Evolutionary conservation across 2,329 filamentous ascomycete genomes (phyloP), one percentile per base, ranked within the genome.

Genomic region (Thelonectria discophora): DNA sequence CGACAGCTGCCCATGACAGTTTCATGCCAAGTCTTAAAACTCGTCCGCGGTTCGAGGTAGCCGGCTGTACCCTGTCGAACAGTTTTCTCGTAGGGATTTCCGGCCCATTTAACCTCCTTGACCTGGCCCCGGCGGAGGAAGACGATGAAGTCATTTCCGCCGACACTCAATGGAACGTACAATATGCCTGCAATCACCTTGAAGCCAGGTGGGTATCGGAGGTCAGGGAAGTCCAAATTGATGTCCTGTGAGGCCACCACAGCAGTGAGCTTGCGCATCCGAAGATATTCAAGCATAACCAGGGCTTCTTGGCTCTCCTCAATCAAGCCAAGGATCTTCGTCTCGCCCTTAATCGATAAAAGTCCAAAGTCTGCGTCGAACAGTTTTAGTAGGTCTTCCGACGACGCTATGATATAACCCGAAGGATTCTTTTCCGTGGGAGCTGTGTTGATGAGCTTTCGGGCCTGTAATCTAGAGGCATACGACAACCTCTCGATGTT

Each of bases 401-500:
- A 95, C 0, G 92, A 95, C 0, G 93, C 93, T 58, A 96, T 90
- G 49, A 97, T 97, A 73, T 97, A 97, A 0, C 93, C 93, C 0
- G 92, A 92, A 0, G 93, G 92, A 54, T 94, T 97, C 56, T 88
- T 86, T 63, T 93, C 86, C 0, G 91, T 92, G 0, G 93, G 90
- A 0, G 90, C 87, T 0, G 92, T 94, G 65, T 94, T 95, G 74
- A 96, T 96, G 15, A 97, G 83, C 72, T 97, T 97, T 21, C 93
- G 86, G 5, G 93, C 92, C 68, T 97, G 92, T 0, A 97, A 79
- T 24, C 92, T 86, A 1, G 91, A 94, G 3, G 92, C 91, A 72
- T 97, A 97, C 0, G 92, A 96, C 0, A 97, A 80, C 32, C 93
- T 84, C 74, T 97, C 93, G 39, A 97, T 94, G 67, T 95, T 97